A percentile compares a stretch with the other conserved stretches of the same genome.
Conservation (phyloP, 192 early-diverging fungal species). For the Coemansia sp. region DNA sequence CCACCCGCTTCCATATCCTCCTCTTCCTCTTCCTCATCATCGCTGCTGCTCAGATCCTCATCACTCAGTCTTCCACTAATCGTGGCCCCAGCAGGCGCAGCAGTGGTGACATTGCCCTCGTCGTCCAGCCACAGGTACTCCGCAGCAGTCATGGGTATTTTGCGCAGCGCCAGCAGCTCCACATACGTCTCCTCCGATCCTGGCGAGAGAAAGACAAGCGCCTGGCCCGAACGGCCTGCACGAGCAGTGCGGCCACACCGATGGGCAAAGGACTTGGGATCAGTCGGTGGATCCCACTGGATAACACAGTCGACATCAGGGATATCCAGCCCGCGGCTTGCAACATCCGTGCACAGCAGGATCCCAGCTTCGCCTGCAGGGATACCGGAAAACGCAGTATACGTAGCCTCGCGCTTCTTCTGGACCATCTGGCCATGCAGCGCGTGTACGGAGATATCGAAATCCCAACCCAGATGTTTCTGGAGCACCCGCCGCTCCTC, state of each 20-base stretch:
- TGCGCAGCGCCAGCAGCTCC: slow-evolving; percentile 82
- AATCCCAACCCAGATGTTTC: slow-evolving; percentile 13
- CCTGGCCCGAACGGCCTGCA: slow-evolving; percentile 81
- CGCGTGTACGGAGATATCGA: slow-evolving; percentile 53
- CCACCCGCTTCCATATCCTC: slow-evolving; percentile 1
- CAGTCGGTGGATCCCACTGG: slow-evolving; percentile 94
- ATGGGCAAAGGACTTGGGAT: slow-evolving; percentile 95
- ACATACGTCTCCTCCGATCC: slow-evolving; percentile 92
- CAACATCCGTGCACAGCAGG: slow-evolving; percentile 93
- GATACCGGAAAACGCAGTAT: slow-evolving; percentile 68
- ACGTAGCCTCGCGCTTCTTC: slow-evolving; percentile 81
- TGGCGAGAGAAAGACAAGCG: slow-evolving; percentile 77
- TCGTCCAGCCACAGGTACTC: slow-evolving; percentile 56
- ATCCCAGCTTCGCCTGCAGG: slow-evolving; percentile 69
- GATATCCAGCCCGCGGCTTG: slow-evolving; percentile 92
- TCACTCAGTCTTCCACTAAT: background rate
- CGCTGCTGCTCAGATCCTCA: slow-evolving; percentile 12
- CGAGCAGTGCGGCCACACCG: slow-evolving; percentile 92
- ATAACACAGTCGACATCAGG: slow-evolving; percentile 94
- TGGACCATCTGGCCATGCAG: slow-evolving; percentile 94
- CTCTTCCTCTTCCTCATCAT: slow-evolving; percentile 19
- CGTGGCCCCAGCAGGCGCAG: slow-evolving; percentile 33
- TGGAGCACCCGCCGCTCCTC: slow-evolving; percentile 24
- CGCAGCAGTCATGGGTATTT: slow-evolving; percentile 71
- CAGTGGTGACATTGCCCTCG: slow-evolving; percentile 16